A percentile compares a stretch with the other conserved stretches of the same genome.
Conservation (phyloP, 768 basidiomycete genomes). For the Termitomyces sp. region DNA sequence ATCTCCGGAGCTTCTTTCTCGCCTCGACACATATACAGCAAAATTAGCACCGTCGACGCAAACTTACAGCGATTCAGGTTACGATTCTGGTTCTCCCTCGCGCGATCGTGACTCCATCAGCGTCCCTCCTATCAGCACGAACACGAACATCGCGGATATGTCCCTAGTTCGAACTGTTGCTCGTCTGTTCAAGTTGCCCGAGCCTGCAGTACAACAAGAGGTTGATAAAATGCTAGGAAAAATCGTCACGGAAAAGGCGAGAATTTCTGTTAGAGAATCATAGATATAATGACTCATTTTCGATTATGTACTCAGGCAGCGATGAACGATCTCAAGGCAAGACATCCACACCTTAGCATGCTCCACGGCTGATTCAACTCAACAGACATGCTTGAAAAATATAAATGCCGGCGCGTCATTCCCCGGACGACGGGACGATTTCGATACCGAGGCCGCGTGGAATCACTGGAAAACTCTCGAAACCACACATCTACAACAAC, state of each 20-base stretch:
- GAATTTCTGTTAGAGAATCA: constrained; percentile 5
- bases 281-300: neutral
- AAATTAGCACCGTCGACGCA: constrained; percentile 66
- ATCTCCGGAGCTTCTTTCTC: constrained; percentile 75
- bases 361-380: constrained; percentile 13
- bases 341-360: constrained; percentile 3
- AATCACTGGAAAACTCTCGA: constrained; percentile 80
- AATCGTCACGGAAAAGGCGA: constrained; percentile 72
- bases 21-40: constrained; percentile 80
- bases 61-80: constrained; percentile 60
- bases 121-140: constrained; percentile 36
- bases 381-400: constrained; percentile 85
- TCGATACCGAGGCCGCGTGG: constrained; percentile 80
- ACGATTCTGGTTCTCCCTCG: constrained; percentile 59
- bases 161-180: constrained; percentile 67
- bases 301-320: constrained; percentile 55
- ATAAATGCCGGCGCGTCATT: constrained; percentile 82
- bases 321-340: constrained; percentile 81
- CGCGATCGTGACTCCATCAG: constrained; percentile 53
- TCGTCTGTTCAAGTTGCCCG: constrained; percentile 70
- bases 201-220: constrained; percentile 67
- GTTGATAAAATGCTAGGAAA: constrained; percentile 60
- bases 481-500: constrained; percentile 79
- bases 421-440: constrained; percentile 85
- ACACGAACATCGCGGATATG: constrained; percentile 68